A percentile compares a stretch with the other conserved stretches of the same genome.
These are phyloP conservation scores for Wickerhamiella hasegawae DNA, from an alignment of 805 yeast species.

Conservation along the genomic window DNA sequence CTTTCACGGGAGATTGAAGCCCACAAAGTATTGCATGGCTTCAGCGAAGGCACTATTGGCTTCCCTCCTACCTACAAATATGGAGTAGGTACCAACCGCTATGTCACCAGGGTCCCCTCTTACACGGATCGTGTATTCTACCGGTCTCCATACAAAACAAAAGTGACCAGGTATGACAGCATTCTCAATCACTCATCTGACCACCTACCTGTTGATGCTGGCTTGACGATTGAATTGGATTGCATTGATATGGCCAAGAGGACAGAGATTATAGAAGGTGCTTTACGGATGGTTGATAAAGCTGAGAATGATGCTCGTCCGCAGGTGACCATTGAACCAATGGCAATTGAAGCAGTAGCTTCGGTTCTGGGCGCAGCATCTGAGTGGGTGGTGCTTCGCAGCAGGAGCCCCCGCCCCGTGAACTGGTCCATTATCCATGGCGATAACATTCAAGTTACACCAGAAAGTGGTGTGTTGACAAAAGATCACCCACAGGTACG, in stretches of 20 bases:
- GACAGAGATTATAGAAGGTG: conserved; percentile 22
- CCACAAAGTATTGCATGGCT: conserved; percentile 27
- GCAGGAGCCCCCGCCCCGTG: conserved; percentile 1
- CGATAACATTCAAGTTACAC: conserved; percentile 1
- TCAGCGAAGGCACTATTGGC: conserved; percentile 30
- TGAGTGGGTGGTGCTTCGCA: conserved; percentile 1
- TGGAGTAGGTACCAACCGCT: conserved; percentile 14
- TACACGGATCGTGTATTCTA: conserved; percentile 43
- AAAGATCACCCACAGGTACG: not conserved
- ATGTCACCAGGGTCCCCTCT: conserved; percentile 31
- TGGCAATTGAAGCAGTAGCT: conserved; percentile 20
- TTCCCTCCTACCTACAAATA: conserved; percentile 44
- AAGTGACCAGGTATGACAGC: conserved; percentile 13
- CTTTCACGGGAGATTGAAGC: conserved; percentile 23
- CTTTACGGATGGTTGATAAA: conserved; percentile 28
- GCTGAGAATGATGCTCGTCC: conserved; percentile 31
- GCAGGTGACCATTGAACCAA: conserved; percentile 23
- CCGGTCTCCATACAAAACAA: conserved; percentile 16
- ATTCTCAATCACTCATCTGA: conserved; percentile 28
- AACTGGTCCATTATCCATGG: conserved; percentile 4
- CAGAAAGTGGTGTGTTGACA: conserved; percentile 4
- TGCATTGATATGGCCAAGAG: conserved; percentile 26
- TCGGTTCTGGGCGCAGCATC: conserved; percentile 13
- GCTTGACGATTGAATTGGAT: conserved; percentile 20
- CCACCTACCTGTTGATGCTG: conserved; percentile 38